Evolutionary conservation across 1,139 yeast species (phyloP), one percentile per base, ranked within the genome.

Genomic region (Yamadazyma triangularis): DNA sequence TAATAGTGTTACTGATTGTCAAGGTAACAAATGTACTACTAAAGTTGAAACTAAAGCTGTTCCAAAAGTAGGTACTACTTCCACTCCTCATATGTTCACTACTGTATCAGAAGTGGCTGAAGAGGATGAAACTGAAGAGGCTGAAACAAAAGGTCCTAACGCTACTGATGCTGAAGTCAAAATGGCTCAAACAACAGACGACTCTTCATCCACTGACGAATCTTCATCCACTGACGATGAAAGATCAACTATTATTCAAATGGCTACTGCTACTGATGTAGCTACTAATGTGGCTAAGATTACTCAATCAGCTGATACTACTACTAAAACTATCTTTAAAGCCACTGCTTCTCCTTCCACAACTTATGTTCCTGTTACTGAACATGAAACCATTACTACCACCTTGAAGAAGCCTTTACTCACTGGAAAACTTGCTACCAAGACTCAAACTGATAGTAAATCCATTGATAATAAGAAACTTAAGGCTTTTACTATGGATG

Each of bases 291-390:
- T 25, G 21, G 28, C 33, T 6, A 30, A 38, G 27, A 33, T 44
- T 12, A 42, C 49, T 8, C 37, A 38, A 24, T 34, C 37, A 13
- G 60, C 56, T 22, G 41, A 42, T 25, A 58, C 64, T 8, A 50
- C 58, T n/a, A 56, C 61, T 10, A 45, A 39, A 18, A 54, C 58
- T 4, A 39, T 56, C 23, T 44, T 38, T 27, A 28, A 27, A 8
- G 63, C 62, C 18, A 48, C 56, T 10, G 47, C 41, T 10, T 52
- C 58, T 16, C 45, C 50, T 13, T 21, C 34, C 2, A 47, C 50
- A 13, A 29, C 41, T 9, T 50, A 30, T 29, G 33, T 34, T 11
- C 45, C 50, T 5, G 23, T 44, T 3, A 45, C 56, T 14, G 28
- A 43, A 4, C 33, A 41, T n/a, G 45, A 40, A 26, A 36, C 58